phyloP scores from a whole-genome alignment of 2,329 filamentous ascomycete species.

The Dactylellina leptospora region DNA sequence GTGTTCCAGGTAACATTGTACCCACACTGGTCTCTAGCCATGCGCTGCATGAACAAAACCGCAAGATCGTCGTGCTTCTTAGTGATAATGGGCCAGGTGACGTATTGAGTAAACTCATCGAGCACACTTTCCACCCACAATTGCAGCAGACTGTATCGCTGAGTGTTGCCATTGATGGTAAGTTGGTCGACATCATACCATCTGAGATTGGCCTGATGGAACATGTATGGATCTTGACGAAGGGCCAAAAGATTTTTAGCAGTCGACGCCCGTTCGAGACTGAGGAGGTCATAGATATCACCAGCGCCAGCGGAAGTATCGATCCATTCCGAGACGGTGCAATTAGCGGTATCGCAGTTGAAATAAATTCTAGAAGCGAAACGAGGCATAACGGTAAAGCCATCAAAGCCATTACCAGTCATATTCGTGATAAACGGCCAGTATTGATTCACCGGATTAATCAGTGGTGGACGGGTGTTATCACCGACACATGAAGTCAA shows the following conservation, averaged over 20 bases:
- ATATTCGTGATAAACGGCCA: slow-evolving; percentile 68
- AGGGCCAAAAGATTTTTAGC: slow-evolving; percentile 68
- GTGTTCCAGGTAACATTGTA: slow-evolving; percentile 45
- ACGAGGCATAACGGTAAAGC: slow-evolving; percentile 68
- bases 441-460: slow-evolving; percentile 66
- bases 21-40: slow-evolving; percentile 56
- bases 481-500: slow-evolving; percentile 71
- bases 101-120: slow-evolving; percentile 61
- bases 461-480: slow-evolving; percentile 68
- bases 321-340: slow-evolving; percentile 70
- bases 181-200: slow-evolving; percentile 35
- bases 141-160: slow-evolving; percentile 56
- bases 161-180: slow-evolving; percentile 56
- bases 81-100: slow-evolving; percentile 67
- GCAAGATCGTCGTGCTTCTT: slow-evolving; percentile 68
- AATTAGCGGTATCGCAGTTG: slow-evolving; percentile 69
- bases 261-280: slow-evolving; percentile 65
- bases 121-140: slow-evolving; percentile 58
- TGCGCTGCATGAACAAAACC: slow-evolving; percentile 64
- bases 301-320: slow-evolving; percentile 68
- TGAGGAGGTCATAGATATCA: slow-evolving; percentile 65
- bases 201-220: slow-evolving; percentile 70
- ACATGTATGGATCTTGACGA: slow-evolving; percentile 69
- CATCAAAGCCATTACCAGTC: slow-evolving; percentile 66
- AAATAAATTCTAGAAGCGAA: slow-evolving; percentile 72